These are phyloP conservation scores for Boletellus ananiceps DNA, from an alignment of 768 basidiomycete species.

Conservation along the genomic window DNA sequence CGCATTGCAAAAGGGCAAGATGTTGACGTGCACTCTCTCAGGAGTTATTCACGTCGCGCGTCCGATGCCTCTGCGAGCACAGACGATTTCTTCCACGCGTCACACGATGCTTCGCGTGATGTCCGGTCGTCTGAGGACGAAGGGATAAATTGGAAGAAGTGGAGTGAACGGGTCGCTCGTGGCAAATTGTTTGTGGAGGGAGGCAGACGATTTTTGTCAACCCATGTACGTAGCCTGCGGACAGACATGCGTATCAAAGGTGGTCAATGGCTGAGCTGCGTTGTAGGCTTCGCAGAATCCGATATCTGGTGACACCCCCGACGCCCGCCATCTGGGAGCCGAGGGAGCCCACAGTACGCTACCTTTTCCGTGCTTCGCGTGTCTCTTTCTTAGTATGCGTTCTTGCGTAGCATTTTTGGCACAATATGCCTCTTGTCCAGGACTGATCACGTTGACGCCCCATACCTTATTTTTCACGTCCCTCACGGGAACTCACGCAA, in stretches of 20 bases:
- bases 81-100: neutral
- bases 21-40: slow-evolving; percentile 32
- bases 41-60: slow-evolving; percentile 16
- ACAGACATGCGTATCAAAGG: slow-evolving; percentile 6
- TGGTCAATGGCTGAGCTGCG: neutral
- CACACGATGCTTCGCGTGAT: neutral
- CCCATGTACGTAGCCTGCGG: slow-evolving; percentile 30
- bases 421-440: slow-evolving; percentile 50
- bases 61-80: slow-evolving; percentile 14
- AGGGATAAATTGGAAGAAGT: slow-evolving; percentile 52
- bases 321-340: neutral
- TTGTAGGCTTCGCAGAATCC: slow-evolving; percentile 9
- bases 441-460: slow-evolving; percentile 54
- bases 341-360: slow-evolving; percentile 35
- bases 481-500: slow-evolving; percentile 42
- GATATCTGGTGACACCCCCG: neutral
- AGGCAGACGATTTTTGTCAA: slow-evolving; percentile 37
- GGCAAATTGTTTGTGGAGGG: slow-evolving; percentile 44
- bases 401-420: slow-evolving; percentile 51
- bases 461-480: slow-evolving; percentile 52
- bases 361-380: neutral
- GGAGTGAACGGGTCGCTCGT: slow-evolving; percentile 43
- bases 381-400: neutral
- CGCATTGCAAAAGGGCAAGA: slow-evolving; percentile 54
- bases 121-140: slow-evolving; percentile 7